Percentiles rank a stretch among this genome's conserved stretches.
Evolutionary conservation across 1,284 basidiomycete genomes (phyloP).

Genomic region (Hymenochaete sp.): DNA sequence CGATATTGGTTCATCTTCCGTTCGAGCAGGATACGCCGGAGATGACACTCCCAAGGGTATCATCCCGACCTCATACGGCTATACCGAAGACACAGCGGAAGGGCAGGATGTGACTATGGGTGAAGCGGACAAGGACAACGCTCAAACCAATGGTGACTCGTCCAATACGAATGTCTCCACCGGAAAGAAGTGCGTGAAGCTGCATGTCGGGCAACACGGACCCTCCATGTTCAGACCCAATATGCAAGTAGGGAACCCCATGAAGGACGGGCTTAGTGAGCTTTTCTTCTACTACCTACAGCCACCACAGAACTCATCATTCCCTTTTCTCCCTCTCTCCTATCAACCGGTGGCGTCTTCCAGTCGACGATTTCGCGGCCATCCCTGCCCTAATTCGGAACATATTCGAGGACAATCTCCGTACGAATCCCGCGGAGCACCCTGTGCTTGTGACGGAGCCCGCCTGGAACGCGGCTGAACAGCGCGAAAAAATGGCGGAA

Average conservation of each 20-base stretch:
- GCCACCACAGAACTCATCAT: too few species aligned
- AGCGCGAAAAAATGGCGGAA: constrained; percentile 89
- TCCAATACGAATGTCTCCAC: constrained; percentile 9
- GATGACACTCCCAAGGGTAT: constrained; percentile 94
- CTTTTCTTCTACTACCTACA: too few species aligned
- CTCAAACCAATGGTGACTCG: constrained; percentile 12
- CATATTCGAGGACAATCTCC: constrained; percentile 67
- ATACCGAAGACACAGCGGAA: constrained; percentile 35
- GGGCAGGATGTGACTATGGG: constrained; percentile 55
- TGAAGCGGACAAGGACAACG: constrained; percentile 28
- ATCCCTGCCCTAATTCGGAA: constrained; percentile 70
- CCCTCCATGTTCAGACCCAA: constrained; percentile 86
- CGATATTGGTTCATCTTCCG: constrained; percentile 85
- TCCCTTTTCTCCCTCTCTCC: too few species aligned
- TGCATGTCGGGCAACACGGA: constrained; percentile 86
- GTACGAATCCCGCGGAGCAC: constrained; percentile 71
- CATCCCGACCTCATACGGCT: constrained; percentile 86
- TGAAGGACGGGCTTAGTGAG: constrained; percentile 81
- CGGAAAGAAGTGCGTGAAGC: constrained; percentile 44
- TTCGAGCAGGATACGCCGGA: constrained; percentile 93
- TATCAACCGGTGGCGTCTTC: too few species aligned
- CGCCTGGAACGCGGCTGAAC: constrained; percentile 88
- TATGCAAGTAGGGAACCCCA: constrained; percentile 82
- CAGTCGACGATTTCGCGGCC: constrained; percentile 78
- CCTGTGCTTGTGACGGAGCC: constrained; percentile 93